phyloP scores from a whole-genome alignment of 306 rosid species.

The Sechiopsis laciniata region DNA sequence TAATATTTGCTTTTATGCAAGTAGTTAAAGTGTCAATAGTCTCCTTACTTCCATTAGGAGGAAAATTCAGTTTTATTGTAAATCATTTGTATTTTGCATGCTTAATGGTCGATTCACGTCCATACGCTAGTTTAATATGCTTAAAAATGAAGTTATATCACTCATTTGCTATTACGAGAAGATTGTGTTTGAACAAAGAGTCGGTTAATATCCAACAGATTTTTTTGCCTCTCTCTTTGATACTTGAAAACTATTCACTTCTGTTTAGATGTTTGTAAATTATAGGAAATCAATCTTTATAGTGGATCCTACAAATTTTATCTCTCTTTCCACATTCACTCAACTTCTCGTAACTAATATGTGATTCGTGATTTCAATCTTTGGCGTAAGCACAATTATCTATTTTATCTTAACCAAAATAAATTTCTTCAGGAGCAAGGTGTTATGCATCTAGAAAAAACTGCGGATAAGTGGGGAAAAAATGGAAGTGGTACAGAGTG shows the following conservation, averaged over 20 bases:
- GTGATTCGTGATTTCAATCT: too few relatives aligned
- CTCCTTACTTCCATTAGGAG: too few relatives aligned
- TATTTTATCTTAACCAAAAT: conserved; percentile 14
- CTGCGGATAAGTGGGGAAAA: conserved; percentile 97
- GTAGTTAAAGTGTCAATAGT: background rate
- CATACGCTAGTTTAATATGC: background rate
- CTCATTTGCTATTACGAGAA: background rate
- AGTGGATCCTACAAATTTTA: too few relatives aligned
- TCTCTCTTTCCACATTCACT: too few relatives aligned
- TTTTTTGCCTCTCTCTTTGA: background rate
- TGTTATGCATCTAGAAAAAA: conserved; percentile 74
- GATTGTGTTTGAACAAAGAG: background rate
- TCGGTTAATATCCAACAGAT: background rate
- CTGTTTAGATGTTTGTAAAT: too few relatives aligned
- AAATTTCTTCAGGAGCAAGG: conserved; percentile 56
- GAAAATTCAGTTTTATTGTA: background rate
- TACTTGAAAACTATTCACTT: too few relatives aligned
- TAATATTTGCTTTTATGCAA: background rate
- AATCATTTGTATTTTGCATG: background rate
- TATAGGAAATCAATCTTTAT: too few relatives aligned
- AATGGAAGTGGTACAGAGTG: conserved; percentile 86
- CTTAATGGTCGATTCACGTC: background rate
- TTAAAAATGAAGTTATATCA: background rate
- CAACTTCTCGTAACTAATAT: too few relatives aligned
- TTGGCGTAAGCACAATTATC: too few relatives aligned